Evolutionary conservation across 2,329 filamentous ascomycete genomes (phyloP).

Genomic region (Ophiostoma ulmi): DNA sequence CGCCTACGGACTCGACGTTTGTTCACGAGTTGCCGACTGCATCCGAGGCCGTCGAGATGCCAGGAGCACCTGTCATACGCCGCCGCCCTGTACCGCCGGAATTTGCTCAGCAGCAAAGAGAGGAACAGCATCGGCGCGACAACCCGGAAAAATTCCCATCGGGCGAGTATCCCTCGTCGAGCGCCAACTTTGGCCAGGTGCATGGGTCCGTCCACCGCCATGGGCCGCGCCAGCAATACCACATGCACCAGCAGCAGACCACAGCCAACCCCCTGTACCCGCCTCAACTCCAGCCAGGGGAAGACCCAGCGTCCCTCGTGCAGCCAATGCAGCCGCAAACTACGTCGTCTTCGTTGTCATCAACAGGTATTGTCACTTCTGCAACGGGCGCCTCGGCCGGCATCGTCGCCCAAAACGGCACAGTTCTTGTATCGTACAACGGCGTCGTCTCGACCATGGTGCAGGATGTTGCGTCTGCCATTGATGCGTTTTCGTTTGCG

Average conservation of each 20-base stretch:
- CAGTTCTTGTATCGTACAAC: constrained; percentile 21
- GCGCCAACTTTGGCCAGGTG: neutral
- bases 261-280: constrained; percentile 51
- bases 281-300: constrained; percentile 44
- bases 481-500: constrained; percentile 23
- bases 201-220: constrained; percentile 14
- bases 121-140: constrained; percentile 20
- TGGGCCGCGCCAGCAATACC: constrained; percentile 22
- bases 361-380: neutral
- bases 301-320: constrained; percentile 28
- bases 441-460: constrained; percentile 21
- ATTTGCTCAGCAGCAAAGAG: constrained; percentile 17
- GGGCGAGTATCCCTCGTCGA: neutral
- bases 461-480: constrained; percentile 21
- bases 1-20: neutral
- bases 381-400: neutral
- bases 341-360: neutral
- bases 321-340: neutral
- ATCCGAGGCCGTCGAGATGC: constrained; percentile 10
- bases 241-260: constrained; percentile 31
- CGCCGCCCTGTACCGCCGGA: constrained; percentile 20
- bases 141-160: constrained; percentile 19
- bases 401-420: constrained; percentile 18
- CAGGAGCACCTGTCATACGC: constrained; percentile 19
- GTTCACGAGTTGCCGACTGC: neutral